Evolutionary conservation across 192 early-diverging fungal species (phyloP).

Genomic region (Kappamyces sp.): DNA sequence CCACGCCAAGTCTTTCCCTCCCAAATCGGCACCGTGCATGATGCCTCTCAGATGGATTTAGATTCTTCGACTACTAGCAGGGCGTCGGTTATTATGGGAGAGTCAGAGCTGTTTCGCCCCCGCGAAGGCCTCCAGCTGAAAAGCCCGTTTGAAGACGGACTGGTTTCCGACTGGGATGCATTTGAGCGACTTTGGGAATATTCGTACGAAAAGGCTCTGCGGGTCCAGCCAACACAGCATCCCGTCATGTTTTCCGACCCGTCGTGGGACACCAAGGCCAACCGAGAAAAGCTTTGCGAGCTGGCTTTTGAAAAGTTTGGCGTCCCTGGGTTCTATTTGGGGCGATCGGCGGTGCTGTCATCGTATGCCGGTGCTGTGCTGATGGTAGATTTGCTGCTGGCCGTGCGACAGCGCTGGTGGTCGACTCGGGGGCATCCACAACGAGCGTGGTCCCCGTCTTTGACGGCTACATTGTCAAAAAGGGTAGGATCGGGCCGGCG

Average conservation of each 20-base stretch:
- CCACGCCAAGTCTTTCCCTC: constrained; percentile 85
- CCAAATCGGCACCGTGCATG: constrained; percentile 52
- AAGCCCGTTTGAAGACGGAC: constrained; percentile 80
- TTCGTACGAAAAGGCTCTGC: constrained; percentile 64
- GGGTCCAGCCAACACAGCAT: constrained; percentile 75
- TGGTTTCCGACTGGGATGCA: constrained; percentile 91
- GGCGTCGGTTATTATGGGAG: constrained; percentile 38
- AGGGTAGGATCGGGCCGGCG: constrained; percentile 41
- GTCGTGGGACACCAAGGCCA: constrained; percentile 81
- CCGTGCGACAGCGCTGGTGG: constrained; percentile 75
- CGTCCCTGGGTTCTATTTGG: constrained; percentile 89
- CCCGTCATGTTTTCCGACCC: constrained; percentile 87
- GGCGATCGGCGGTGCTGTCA: constrained; percentile 84
- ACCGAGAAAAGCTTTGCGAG: constrained; percentile 82
- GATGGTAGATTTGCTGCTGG: constrained; percentile 78
- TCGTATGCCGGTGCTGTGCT: constrained; percentile 51
- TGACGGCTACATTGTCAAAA: constrained; percentile 93
- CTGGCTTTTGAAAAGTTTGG: constrained; percentile 92
- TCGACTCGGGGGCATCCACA: constrained; percentile 84
- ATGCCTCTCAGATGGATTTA: constrained; percentile 30
- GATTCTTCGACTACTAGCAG: constrained; percentile 23
- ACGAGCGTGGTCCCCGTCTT: constrained; percentile 93
- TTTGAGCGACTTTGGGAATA: constrained; percentile 90
- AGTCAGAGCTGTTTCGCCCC: constrained; percentile 47
- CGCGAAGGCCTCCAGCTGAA: constrained; percentile 73